phyloP scores from a whole-genome alignment of 495 filamentous ascomycete species.

The Halenospora varia region DNA sequence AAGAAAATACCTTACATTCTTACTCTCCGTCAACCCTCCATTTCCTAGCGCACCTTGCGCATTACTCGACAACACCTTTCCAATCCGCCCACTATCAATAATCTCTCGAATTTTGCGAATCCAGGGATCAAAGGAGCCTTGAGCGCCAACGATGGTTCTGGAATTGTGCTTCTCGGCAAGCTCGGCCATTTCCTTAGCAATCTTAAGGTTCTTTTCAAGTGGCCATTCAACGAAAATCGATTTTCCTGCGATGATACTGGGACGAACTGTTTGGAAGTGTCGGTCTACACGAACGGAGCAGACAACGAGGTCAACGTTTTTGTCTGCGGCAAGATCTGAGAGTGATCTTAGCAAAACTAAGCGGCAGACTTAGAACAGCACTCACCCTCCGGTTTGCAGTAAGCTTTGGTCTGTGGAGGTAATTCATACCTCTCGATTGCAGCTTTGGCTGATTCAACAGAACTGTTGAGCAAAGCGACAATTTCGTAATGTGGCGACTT shows the following conservation, averaged over 20 bases:
- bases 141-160: conserved; percentile 46
- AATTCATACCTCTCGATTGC: conserved; percentile 45
- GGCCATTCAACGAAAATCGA: conserved; percentile 57
- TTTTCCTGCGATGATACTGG: conserved; percentile 52
- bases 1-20: conserved; percentile 40
- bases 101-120: conserved; percentile 41
- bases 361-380: not conserved
- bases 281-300: conserved; percentile 48
- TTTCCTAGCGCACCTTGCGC: conserved; percentile 30
- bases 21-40: conserved; percentile 22
- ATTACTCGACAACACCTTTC: conserved; percentile 47
- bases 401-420: conserved; percentile 36
- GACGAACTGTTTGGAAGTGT: conserved; percentile 41
- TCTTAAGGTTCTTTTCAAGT: conserved; percentile 29
- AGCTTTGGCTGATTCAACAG: conserved; percentile 38
- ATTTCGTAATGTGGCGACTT: conserved; percentile 45
- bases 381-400: conserved; percentile 45
- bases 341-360: not conserved
- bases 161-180: conserved; percentile 32
- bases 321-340: conserved; percentile 31
- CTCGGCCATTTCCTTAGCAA: conserved; percentile 37
- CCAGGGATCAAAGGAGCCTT: conserved; percentile 40
- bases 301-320: conserved; percentile 55
- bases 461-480: conserved; percentile 55
- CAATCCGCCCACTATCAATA: conserved; percentile 42